These are phyloP conservation scores for Blepharisma undulans DNA, from an alignment of 169 alveolate species.

Conservation along the genomic window DNA sequence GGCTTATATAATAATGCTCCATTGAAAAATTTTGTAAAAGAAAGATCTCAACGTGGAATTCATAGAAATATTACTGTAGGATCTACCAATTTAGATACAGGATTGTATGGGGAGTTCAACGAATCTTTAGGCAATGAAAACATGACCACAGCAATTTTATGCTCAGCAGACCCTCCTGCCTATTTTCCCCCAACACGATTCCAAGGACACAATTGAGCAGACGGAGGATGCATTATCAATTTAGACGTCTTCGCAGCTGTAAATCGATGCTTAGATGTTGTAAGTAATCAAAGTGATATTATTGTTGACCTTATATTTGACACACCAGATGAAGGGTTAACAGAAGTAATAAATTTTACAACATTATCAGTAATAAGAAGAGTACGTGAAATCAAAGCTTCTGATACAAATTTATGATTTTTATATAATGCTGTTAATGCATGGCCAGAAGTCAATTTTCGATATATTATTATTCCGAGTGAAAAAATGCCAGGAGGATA, in stretches of 20 bases:
- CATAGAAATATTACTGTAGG: constrained; percentile 43
- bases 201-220: constrained; percentile 37
- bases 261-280: constrained; percentile 45
- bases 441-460: constrained; percentile 40
- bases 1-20: constrained; percentile 10
- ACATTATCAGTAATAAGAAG: background rate
- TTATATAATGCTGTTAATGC: constrained; percentile 13
- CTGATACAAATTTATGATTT: constrained; percentile 7
- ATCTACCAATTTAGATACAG: constrained; percentile 33
- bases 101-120: constrained; percentile 14
- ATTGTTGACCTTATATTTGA: constrained; percentile 44
- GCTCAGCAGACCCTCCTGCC: constrained; percentile 40
- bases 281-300: constrained; percentile 35
- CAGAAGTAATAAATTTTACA: background rate
- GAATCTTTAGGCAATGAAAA: background rate
- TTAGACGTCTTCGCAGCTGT: constrained; percentile 47
- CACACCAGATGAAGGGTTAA: background rate
- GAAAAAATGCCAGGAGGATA: constrained; percentile 27
- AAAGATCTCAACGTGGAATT: background rate
- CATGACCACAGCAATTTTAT: constrained; percentile 8
- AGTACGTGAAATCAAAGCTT: background rate
- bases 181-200: constrained; percentile 40
- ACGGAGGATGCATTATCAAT: constrained; percentile 51
- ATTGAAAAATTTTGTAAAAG: background rate
- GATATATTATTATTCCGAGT: constrained; percentile 44